These are phyloP conservation scores for Acrodontium crateriforme DNA, from an alignment of 2,329 filamentous ascomycete genomes.

Conservation along the genomic window DNA sequence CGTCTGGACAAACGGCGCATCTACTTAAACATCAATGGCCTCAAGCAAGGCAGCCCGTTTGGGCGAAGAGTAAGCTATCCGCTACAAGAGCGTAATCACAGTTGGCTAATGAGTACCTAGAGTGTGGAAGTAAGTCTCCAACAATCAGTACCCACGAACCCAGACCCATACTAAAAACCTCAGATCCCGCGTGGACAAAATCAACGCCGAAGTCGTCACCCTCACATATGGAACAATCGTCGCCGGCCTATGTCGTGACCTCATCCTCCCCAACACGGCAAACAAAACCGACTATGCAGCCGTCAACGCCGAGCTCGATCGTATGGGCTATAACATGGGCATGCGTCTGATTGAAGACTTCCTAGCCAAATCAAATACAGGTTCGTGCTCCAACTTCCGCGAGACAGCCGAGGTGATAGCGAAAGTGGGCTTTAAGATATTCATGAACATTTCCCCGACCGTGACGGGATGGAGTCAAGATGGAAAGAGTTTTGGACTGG, in stretches of 20 bases:
- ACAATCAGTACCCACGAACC: neutral
- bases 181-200: slow-evolving; percentile 90
- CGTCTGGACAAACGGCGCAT: slow-evolving; percentile 9
- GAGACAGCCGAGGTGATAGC: slow-evolving; percentile 96
- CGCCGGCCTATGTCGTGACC: slow-evolving; percentile 90
- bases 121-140: slow-evolving; percentile 72
- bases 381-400: slow-evolving; percentile 79
- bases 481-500: slow-evolving; percentile 87
- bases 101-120: slow-evolving; percentile 35
- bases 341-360: slow-evolving; percentile 94
- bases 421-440: slow-evolving; percentile 98
- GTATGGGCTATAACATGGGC: slow-evolving; percentile 99
- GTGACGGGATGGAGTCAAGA: slow-evolving; percentile 94
- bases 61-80: slow-evolving; percentile 55
- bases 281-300: slow-evolving; percentile 78
- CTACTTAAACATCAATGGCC: slow-evolving; percentile 26
- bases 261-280: slow-evolving; percentile 27
- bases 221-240: slow-evolving; percentile 97
- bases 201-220: slow-evolving; percentile 93
- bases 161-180: neutral
- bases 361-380: slow-evolving; percentile 83
- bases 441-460: slow-evolving; percentile 87
- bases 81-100: slow-evolving; percentile 10
- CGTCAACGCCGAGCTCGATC: slow-evolving; percentile 95
- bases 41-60: slow-evolving; percentile 54